A percentile compares a stretch with the other conserved stretches of the same genome.
Conservation (phyloP, 495 filamentous ascomycete genomes). For the Articulospora tetracladia region DNA sequence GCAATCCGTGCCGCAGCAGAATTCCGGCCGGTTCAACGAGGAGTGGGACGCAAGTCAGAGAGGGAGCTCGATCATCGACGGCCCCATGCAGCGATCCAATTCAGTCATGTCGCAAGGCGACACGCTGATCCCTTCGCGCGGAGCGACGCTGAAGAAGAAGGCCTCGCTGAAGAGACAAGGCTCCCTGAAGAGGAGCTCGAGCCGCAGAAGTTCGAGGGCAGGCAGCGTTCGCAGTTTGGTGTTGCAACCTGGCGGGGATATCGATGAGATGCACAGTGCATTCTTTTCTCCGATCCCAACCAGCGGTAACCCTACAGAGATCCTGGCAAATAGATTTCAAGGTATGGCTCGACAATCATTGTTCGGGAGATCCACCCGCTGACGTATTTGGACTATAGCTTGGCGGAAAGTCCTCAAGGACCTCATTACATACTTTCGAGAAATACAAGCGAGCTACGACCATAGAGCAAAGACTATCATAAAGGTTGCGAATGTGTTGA, state of each 20-base stretch:
- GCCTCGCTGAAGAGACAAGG: conserved; percentile 65
- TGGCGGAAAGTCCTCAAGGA: conserved; percentile 97
- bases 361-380: background rate
- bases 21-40: conserved; percentile 55
- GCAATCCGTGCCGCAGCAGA: conserved; percentile 33
- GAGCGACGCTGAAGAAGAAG: conserved; percentile 84
- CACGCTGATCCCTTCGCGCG: conserved; percentile 58
- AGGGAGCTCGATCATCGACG: conserved; percentile 56
- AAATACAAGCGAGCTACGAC: conserved; percentile 89
- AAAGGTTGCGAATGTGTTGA: conserved; percentile 79
- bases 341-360: conserved; percentile 43
- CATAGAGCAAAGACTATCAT: conserved; percentile 74
- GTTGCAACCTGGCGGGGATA: conserved; percentile 57
- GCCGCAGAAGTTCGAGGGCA: conserved; percentile 69
- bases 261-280: conserved; percentile 73
- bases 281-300: conserved; percentile 91
- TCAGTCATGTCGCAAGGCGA: conserved; percentile 43
- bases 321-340: conserved; percentile 86
- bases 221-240: conserved; percentile 76
- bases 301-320: conserved; percentile 79
- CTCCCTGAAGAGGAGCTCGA: conserved; percentile 76
- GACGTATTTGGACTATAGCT: conserved; percentile 43
- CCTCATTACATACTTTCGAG: conserved; percentile 89
- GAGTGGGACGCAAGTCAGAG: conserved; percentile 69
- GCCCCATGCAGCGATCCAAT: conserved; percentile 45